phyloP scores from a whole-genome alignment of 345 rosid species.

The Brassica juncea region DNA sequence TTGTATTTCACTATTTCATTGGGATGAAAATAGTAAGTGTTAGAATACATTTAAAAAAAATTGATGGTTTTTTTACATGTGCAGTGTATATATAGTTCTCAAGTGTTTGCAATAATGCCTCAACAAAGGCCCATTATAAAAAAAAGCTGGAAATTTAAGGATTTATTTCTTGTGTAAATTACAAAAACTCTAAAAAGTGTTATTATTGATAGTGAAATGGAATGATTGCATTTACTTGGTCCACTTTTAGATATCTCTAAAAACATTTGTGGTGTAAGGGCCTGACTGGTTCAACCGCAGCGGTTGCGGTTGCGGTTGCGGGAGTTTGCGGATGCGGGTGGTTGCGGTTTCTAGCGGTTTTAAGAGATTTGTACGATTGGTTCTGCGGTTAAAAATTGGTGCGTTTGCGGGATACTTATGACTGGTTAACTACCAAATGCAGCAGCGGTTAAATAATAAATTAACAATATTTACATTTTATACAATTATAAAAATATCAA shows the following conservation, averaged over 20 bases:
- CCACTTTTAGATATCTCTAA: constrained; percentile 23
- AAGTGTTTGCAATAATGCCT: constrained; percentile 31
- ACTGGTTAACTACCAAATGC: too few relatives aligned
- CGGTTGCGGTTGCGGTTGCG: too few relatives aligned
- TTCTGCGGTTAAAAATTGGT: too few relatives aligned
- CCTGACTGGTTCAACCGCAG: too few relatives aligned
- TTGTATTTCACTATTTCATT: constrained; percentile 16
- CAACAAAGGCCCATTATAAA: neutral
- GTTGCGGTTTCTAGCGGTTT: too few relatives aligned
- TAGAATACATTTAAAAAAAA: neutral
- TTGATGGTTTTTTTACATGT: neutral
- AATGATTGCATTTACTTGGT: constrained; percentile 31
- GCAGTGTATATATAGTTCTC: constrained; percentile 13
- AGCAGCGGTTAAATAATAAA: too few relatives aligned
- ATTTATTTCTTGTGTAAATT: constrained; percentile 10
- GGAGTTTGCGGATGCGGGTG: too few relatives aligned
- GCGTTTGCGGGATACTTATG: too few relatives aligned
- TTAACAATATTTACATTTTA: too few relatives aligned
- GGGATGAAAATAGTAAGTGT: neutral
- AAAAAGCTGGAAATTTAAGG: neutral
- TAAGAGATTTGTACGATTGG: too few relatives aligned
- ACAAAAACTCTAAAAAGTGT: neutral
- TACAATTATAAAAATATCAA: too few relatives aligned
- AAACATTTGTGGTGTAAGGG: constrained; percentile 24
- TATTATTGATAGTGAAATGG: constrained; percentile 26